Conservation (phyloP, 257 asterid genomes). For the Solanum chiquidenum region DNA sequence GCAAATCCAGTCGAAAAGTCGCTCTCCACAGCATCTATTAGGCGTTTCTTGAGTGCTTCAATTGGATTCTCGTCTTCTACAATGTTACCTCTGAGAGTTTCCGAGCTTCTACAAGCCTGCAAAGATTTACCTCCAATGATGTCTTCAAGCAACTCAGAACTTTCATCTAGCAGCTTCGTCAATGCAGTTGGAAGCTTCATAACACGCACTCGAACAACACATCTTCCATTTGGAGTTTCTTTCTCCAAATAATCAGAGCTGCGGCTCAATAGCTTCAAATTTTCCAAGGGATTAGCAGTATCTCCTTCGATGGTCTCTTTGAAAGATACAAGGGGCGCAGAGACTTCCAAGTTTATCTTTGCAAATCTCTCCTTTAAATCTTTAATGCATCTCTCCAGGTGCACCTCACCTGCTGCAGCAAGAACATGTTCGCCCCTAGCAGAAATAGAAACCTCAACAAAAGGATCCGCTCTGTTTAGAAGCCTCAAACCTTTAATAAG, state of each 20-base stretch:
- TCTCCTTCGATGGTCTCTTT: slow-evolving; percentile 87
- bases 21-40: slow-evolving; percentile 65
- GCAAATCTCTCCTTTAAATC: slow-evolving; percentile 92
- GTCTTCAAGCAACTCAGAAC: slow-evolving; percentile 64
- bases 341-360: slow-evolving; percentile 66
- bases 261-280: slow-evolving; percentile 42
- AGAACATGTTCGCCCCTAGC: slow-evolving; percentile 91
- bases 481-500: slow-evolving; percentile 72
- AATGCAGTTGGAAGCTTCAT: slow-evolving; percentile 76
- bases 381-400: slow-evolving; percentile 83
- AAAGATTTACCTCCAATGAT: slow-evolving; percentile 66
- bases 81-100: slow-evolving; percentile 43
- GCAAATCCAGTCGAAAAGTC: slow-evolving; percentile 26
- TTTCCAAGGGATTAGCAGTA: slow-evolving; percentile 39
- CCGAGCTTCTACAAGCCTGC: slow-evolving; percentile 53
- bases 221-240: slow-evolving; percentile 75
- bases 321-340: slow-evolving; percentile 86
- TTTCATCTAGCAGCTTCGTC: slow-evolving; percentile 72
- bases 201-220: slow-evolving; percentile 74
- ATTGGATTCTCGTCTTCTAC: slow-evolving; percentile 65
- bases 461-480: slow-evolving; percentile 92
- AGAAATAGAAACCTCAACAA: slow-evolving; percentile 81
- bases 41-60: slow-evolving; percentile 59
- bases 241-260: slow-evolving; percentile 65
- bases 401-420: slow-evolving; percentile 98